Base-by-base conservation (phyloP, 805 yeast species). In the Starmera dryadoides region DNA sequence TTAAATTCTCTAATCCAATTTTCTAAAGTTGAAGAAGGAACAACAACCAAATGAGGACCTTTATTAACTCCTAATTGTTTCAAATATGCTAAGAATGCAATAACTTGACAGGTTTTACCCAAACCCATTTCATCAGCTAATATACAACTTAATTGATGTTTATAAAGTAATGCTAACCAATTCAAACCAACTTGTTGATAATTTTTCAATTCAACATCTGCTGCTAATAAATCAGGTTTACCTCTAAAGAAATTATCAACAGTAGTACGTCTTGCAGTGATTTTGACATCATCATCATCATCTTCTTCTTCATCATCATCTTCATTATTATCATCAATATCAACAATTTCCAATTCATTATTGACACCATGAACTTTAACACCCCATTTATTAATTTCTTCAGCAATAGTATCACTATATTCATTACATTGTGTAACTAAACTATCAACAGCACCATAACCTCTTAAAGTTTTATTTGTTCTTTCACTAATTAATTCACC, bases 41-140 rank as follows among this genome's bases (percentile, higher is more conserved):
- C 98, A 26, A 93, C 93, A 26, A 93, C 84, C 42, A 93, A 66
- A 68, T 93, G 98, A 1, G 96, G 96, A 0, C 95, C 94, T 35
- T 68, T 66, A 6, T 63, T 58, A 22, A 60, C 62, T n/a, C 69
- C 71, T n/a, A 59, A 56, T 49, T 85, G 81, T 55, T 86, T 86
- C 52, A 93, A 69, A 54, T 83, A 80, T 1, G 98, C 88, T 55
- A 93, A 64, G 56, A 93, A 93, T 7, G 97, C 74, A 62, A 93
- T 91, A 25, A 93, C 96, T 63, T 93, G 98, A 58, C 95, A 84
- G 0, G 98, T 93, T 58, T 93, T 93, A 43, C 99, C 99, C 36
- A 93, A 68, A 5, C 95, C 99, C 99, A 93, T 93, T 59, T 93
- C 99, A 64, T 93, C 99, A 0, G 98, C 99, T 36, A 93, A 67